phyloP scores from a whole-genome alignment of 495 filamentous ascomycete genomes.

The Margaritispora aquatica region DNA sequence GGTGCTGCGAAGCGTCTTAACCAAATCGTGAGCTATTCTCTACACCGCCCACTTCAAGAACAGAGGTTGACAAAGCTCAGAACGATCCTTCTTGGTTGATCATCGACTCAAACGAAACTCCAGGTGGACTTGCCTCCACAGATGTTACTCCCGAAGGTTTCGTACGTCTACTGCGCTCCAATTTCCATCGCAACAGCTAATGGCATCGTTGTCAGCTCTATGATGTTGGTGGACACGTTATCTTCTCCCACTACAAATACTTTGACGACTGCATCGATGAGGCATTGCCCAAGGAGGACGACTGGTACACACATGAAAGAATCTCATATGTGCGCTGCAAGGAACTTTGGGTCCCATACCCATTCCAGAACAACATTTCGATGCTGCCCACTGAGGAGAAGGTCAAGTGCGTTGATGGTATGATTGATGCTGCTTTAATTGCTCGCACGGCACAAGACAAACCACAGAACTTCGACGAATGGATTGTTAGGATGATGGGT shows the following conservation, averaged over 20 bases:
- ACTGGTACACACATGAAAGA: slow-evolving; percentile 98
- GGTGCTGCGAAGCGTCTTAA: slow-evolving; percentile 96
- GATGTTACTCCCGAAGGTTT: slow-evolving; percentile 96
- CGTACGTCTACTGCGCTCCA: slow-evolving; percentile 53
- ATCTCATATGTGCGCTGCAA: slow-evolving; percentile 99
- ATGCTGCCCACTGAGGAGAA: slow-evolving; percentile 97
- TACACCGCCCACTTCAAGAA: slow-evolving; percentile 10
- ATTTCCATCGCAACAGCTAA: slow-evolving; percentile 1
- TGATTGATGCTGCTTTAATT: slow-evolving; percentile 93
- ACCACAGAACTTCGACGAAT: slow-evolving; percentile 95
- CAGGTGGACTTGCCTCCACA: slow-evolving; percentile 94
- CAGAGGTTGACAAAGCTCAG: slow-evolving; percentile 38
- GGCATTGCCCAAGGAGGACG: slow-evolving; percentile 83
- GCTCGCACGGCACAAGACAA: slow-evolving; percentile 80
- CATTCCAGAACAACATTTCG: slow-evolving; percentile 99
- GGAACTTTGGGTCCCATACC: slow-evolving; percentile 93
- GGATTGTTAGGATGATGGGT: slow-evolving; percentile 93
- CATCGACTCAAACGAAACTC: slow-evolving; percentile 85
- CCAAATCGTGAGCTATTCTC: slow-evolving; percentile 68
- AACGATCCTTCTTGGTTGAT: slow-evolving; percentile 93
- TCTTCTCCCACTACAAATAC: slow-evolving; percentile 99
- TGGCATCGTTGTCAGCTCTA: slow-evolving; percentile 61
- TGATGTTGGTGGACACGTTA: slow-evolving; percentile 98
- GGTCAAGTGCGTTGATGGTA: slow-evolving; percentile 88
- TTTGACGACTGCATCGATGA: slow-evolving; percentile 98